phyloP scores from a whole-genome alignment of 2,329 filamentous ascomycete genomes.

The Fusarium veterinarium region DNA sequence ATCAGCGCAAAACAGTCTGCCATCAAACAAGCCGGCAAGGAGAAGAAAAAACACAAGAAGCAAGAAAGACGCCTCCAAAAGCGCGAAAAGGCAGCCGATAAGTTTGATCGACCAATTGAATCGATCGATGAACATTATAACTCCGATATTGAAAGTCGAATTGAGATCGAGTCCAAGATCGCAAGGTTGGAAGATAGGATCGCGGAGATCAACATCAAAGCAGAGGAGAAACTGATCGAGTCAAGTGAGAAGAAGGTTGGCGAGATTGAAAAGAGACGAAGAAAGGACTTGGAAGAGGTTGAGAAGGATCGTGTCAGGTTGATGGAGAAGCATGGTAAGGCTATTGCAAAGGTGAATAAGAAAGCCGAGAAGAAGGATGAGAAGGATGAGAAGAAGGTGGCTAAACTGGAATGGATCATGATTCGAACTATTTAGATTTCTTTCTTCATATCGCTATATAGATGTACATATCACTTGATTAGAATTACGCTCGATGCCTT shows the following conservation, averaged over 20 bases:
- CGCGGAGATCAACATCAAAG: not conserved
- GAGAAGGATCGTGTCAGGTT: not conserved
- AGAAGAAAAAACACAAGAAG: slow-evolving; percentile 11
- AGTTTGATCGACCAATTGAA: not conserved
- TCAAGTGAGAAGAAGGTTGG: not conserved
- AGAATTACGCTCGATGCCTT: not conserved
- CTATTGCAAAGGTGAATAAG: not conserved
- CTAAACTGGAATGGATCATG: slow-evolving; percentile 21
- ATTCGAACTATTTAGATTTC: not conserved
- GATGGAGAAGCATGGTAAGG: not conserved
- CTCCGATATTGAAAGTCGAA: not conserved
- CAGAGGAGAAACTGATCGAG: not conserved
- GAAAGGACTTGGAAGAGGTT: slow-evolving; percentile 1
- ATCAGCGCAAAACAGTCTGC: slow-evolving; percentile 21
- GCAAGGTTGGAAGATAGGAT: not conserved
- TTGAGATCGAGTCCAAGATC: slow-evolving; percentile 3
- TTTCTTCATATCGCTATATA: not conserved
- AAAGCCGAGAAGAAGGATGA: not conserved
- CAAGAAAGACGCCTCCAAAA: not conserved
- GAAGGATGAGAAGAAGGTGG: slow-evolving; percentile 17
- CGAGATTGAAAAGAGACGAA: slow-evolving; percentile 1
- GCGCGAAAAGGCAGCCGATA: not conserved
- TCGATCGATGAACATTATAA: slow-evolving; percentile 12
- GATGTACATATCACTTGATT: not conserved
- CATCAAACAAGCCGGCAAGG: not conserved